Conservation (phyloP, 164 flowering plant species). For the Amborella trichopoda region DNA sequence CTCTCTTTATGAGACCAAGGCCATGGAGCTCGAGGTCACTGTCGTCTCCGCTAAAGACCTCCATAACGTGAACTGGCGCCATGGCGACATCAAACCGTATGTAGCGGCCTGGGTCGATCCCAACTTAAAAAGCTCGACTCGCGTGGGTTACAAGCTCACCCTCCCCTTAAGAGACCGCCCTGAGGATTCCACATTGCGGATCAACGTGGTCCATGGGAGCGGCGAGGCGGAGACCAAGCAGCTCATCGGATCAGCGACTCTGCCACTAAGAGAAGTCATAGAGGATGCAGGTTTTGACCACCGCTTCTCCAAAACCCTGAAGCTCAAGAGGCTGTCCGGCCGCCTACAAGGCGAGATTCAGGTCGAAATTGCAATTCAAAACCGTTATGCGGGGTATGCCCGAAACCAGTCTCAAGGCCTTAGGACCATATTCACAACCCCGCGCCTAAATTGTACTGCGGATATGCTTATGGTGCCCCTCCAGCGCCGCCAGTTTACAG, state of each 20-base stretch:
- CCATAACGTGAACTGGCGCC: conserved; percentile 80
- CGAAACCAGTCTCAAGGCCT: conserved; percentile 9
- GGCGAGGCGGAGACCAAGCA: neutral
- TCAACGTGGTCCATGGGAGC: too few relatives aligned
- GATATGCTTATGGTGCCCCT: too few relatives aligned
- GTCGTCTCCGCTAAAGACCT: conserved; percentile 78
- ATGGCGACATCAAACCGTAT: conserved; percentile 73
- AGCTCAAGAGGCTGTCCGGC: conserved; percentile 71
- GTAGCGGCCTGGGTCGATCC: conserved; percentile 65
- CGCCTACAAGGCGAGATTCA: conserved; percentile 85
- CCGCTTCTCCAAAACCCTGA: conserved; percentile 21
- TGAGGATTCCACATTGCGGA: neutral
- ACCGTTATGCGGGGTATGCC: too few relatives aligned
- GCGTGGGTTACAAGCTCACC: conserved; percentile 39
- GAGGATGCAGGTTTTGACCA: conserved; percentile 8
- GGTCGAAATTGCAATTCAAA: conserved; percentile 39
- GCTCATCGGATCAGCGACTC: neutral
- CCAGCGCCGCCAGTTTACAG: conserved; percentile 8
- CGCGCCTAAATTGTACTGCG: conserved; percentile 28
- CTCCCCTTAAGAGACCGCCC: conserved; percentile 28
- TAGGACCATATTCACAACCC: conserved; percentile 26
- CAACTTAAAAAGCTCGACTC: conserved; percentile 56
- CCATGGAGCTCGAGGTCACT: conserved; percentile 53
- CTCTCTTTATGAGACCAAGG: too few relatives aligned
- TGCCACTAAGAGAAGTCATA: neutral